These are phyloP conservation scores for Aspergillus mulundensis DNA, from an alignment of 495 filamentous ascomycete genomes.

Conservation along the genomic window DNA sequence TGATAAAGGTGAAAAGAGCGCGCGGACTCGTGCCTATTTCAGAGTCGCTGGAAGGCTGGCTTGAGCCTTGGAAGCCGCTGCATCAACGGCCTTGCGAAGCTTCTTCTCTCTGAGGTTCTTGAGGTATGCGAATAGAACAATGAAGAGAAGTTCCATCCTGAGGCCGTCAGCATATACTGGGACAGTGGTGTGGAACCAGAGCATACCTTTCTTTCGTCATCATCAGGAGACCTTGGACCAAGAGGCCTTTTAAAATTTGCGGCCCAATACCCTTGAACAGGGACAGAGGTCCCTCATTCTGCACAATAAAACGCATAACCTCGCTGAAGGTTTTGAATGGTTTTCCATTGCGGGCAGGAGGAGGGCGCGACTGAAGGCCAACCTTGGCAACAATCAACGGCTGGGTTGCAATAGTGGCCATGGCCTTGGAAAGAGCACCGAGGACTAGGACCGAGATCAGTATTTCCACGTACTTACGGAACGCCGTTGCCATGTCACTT, in stretches of 20 bases:
- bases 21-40: constrained; percentile 28
- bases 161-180: constrained; percentile 23
- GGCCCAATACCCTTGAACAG: constrained; percentile 97
- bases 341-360: constrained; percentile 77
- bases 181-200: not conserved
- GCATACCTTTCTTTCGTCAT: constrained; percentile 97
- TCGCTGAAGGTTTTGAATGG: constrained; percentile 93
- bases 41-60: constrained; percentile 42
- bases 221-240: constrained; percentile 96
- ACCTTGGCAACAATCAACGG: constrained; percentile 98
- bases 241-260: constrained; percentile 85
- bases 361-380: constrained; percentile 88
- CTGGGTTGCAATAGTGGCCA: constrained; percentile 91
- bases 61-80: constrained; percentile 35
- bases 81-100: constrained; percentile 61
- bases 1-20: constrained; percentile 5
- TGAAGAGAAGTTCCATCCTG: constrained; percentile 86
- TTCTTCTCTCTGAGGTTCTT: constrained; percentile 65
- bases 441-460: constrained; percentile 56
- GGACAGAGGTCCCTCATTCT: constrained; percentile 76
- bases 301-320: constrained; percentile 87
- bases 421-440: constrained; percentile 85
- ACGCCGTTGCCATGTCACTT: constrained; percentile 32
- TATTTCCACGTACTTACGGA: not conserved
- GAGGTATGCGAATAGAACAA: constrained; percentile 80